Percentiles rank a stretch among this genome's conserved stretches.
Evolutionary conservation across 495 filamentous ascomycete species (phyloP).

Genomic region (Alectoria sarmentosa): DNA sequence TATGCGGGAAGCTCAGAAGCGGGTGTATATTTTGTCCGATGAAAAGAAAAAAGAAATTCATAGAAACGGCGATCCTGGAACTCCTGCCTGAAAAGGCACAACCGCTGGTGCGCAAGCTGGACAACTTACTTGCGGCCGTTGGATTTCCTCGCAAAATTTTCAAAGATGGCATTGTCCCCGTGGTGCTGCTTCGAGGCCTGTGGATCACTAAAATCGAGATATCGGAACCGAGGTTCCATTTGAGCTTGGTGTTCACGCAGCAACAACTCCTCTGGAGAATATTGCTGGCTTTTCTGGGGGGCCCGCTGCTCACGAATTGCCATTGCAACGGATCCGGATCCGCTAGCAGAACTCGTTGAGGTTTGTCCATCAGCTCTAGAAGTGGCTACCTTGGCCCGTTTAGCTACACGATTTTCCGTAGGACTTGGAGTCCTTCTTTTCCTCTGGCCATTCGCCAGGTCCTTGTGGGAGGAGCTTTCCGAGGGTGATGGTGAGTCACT

Average conservation of each 20-base stretch:
- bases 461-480: constrained; percentile 5
- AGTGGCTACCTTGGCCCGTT: constrained; percentile 17
- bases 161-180: constrained; percentile 18
- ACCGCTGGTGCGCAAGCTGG: constrained; percentile 12
- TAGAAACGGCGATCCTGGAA: background rate
- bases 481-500: constrained; percentile 17
- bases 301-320: background rate
- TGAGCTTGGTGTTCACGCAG: constrained; percentile 18
- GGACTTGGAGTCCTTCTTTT: constrained; percentile 23
- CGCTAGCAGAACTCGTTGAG: background rate
- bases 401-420: constrained; percentile 11
- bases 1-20: background rate
- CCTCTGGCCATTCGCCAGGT: constrained; percentile 9
- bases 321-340: background rate
- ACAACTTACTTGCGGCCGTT: constrained; percentile 11
- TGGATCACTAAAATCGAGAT: constrained; percentile 20
- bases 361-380: background rate
- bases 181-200: constrained; percentile 16
- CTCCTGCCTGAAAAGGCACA: background rate
- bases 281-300: background rate
- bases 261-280: constrained; percentile 12
- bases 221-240: constrained; percentile 18
- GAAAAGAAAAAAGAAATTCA: background rate
- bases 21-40: background rate
- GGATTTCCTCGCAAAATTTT: constrained; percentile 16